phyloP scores from a whole-genome alignment of 129 eudicot species.

The Ambrosia trifida region DNA sequence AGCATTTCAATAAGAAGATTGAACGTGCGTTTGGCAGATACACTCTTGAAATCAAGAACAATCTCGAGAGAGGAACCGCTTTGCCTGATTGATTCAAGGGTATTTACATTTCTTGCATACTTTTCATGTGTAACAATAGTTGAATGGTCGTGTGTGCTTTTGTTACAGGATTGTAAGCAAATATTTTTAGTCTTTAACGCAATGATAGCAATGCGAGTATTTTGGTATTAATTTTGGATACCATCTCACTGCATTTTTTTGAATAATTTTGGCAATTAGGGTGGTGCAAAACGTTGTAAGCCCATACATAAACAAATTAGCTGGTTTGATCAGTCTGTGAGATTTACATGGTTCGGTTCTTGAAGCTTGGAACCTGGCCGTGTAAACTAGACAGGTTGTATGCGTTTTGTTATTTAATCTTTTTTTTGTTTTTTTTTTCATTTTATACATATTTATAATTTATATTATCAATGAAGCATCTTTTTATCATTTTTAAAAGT shows the following conservation, averaged over 20 bases:
- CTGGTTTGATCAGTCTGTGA: too few species aligned
- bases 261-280: background rate
- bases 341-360: too few species aligned
- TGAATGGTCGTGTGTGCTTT: background rate
- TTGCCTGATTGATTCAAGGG: conserved; percentile 64
- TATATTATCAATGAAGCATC: too few species aligned
- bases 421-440: too few species aligned
- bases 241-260: background rate
- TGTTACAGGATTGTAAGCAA: background rate
- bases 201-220: background rate
- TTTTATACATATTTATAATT: too few species aligned
- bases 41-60: conserved; percentile 94
- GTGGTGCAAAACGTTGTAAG: too few species aligned
- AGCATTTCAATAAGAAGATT: conserved; percentile 97
- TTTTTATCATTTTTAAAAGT: too few species aligned
- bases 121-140: conserved; percentile 6
- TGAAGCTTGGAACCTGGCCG: too few species aligned
- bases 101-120: background rate
- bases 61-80: conserved; percentile 99
- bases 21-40: conserved; percentile 96
- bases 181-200: background rate
- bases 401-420: too few species aligned
- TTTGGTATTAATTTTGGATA: background rate
- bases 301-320: too few species aligned
- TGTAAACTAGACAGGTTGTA: too few species aligned